A percentile compares a stretch with the other conserved stretches of the same genome.
Evolutionary conservation across 441 rosid genomes (phyloP).

Genomic region (Syzygium malaccense): DNA sequence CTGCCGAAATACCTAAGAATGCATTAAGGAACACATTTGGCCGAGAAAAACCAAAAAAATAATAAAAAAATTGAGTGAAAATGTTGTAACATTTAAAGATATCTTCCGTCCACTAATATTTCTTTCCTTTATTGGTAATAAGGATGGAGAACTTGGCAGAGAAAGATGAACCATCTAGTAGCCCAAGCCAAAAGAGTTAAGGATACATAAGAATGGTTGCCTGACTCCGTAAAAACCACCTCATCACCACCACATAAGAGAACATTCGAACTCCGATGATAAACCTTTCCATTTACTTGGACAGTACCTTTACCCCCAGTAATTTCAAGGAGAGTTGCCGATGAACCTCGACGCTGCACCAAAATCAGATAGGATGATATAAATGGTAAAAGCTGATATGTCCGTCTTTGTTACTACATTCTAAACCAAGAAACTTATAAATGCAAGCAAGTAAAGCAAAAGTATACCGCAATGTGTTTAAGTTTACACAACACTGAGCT

Average conservation of each 20-base stretch:
- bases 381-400: background rate
- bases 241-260: constrained; percentile 86
- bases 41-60: background rate
- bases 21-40: constrained; percentile 39
- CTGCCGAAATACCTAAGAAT: constrained; percentile 77
- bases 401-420: background rate
- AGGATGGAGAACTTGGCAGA: background rate
- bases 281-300: constrained; percentile 70
- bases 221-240: constrained; percentile 61
- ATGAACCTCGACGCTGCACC: constrained; percentile 57
- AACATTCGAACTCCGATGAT: constrained; percentile 38
- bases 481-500: constrained; percentile 63
- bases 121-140: background rate
- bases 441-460: background rate
- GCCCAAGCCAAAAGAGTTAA: constrained; percentile 15
- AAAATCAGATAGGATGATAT: background rate
- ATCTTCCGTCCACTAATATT: background rate
- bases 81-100: background rate
- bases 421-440: background rate
- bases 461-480: constrained; percentile 68
- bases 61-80: background rate
- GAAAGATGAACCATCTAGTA: background rate
- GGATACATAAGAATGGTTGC: constrained; percentile 98
- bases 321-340: constrained; percentile 64
- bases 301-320: constrained; percentile 81